These are phyloP conservation scores for Apiotrichum sp. DNA, from an alignment of 1,284 basidiomycete species.

Conservation along the genomic window DNA sequence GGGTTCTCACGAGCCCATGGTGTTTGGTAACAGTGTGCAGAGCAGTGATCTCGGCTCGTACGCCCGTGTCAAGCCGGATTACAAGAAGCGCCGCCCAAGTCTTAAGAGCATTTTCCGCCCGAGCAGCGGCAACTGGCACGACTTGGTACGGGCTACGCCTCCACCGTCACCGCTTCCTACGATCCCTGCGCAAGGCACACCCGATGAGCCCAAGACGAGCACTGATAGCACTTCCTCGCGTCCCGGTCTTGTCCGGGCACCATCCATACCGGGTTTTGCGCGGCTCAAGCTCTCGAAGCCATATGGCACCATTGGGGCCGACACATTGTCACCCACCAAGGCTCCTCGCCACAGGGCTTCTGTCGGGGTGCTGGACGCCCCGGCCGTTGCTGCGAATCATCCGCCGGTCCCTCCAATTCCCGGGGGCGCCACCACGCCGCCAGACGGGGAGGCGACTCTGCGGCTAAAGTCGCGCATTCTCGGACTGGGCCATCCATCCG, in stretches of 20 bases:
- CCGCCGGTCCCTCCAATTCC: neutral
- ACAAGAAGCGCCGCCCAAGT: conserved; percentile 23
- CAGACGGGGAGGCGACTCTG: conserved; percentile 9
- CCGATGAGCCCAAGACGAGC: neutral
- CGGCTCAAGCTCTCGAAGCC: conserved; percentile 8
- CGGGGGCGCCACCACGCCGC: neutral
- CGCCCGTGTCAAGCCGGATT: conserved; percentile 2
- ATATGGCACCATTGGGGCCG: conserved; percentile 8
- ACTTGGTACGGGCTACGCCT: conserved; percentile 22
- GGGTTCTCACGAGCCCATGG: neutral
- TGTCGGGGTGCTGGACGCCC: neutral
- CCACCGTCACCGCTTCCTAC: conserved; percentile 5
- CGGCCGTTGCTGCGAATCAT: neutral
- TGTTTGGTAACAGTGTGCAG: neutral
- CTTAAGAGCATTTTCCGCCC: conserved; percentile 37
- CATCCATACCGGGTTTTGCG: conserved; percentile 10
- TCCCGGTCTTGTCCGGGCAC: conserved; percentile 4
- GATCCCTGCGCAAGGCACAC: conserved; percentile 2
- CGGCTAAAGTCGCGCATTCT: conserved; percentile 14
- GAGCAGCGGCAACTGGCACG: conserved; percentile 38
- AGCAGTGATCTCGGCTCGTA: neutral
- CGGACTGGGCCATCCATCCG: conserved; percentile 14
- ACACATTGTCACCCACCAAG: conserved; percentile 5
- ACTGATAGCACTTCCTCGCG: neutral
- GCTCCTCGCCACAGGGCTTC: neutral